phyloP scores from a whole-genome alignment of 2,329 filamentous ascomycete genomes.

The Ophiostoma montium region DNA sequence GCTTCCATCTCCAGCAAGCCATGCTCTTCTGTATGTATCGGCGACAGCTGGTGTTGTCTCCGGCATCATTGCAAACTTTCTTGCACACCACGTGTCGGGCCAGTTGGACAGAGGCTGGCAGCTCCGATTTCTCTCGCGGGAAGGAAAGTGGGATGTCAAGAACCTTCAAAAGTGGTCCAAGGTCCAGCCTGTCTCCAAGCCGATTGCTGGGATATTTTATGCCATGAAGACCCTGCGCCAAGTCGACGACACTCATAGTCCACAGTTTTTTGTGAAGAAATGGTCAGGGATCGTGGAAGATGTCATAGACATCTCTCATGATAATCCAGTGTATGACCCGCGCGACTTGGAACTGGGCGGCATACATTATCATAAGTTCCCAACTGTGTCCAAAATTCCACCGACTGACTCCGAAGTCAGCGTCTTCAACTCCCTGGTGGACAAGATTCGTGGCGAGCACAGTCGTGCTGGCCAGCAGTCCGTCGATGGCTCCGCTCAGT shows the following conservation, averaged over 20 bases:
- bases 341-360: constrained; percentile 50
- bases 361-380: constrained; percentile 70
- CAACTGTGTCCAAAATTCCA: constrained; percentile 83
- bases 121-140: constrained; percentile 71
- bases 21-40: constrained; percentile 72
- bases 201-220: constrained; percentile 67
- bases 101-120: constrained; percentile 81
- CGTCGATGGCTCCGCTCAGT: neutral
- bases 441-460: constrained; percentile 44
- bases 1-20: constrained; percentile 63
- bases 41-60: constrained; percentile 61
- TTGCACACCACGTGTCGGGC: constrained; percentile 58
- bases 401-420: constrained; percentile 44
- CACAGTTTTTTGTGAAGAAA: constrained; percentile 51
- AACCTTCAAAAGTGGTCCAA: constrained; percentile 85
- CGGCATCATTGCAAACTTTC: constrained; percentile 71
- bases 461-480: constrained; percentile 17
- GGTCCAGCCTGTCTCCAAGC: constrained; percentile 60
- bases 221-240: constrained; percentile 90
- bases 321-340: constrained; percentile 80
- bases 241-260: constrained; percentile 71
- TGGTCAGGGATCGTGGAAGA: constrained; percentile 58
- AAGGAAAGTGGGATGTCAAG: constrained; percentile 97
- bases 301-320: constrained; percentile 82
- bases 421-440: constrained; percentile 41